These are phyloP conservation scores for Auriscalpium vulgare DNA, from an alignment of 768 basidiomycete genomes.

Conservation along the genomic window DNA sequence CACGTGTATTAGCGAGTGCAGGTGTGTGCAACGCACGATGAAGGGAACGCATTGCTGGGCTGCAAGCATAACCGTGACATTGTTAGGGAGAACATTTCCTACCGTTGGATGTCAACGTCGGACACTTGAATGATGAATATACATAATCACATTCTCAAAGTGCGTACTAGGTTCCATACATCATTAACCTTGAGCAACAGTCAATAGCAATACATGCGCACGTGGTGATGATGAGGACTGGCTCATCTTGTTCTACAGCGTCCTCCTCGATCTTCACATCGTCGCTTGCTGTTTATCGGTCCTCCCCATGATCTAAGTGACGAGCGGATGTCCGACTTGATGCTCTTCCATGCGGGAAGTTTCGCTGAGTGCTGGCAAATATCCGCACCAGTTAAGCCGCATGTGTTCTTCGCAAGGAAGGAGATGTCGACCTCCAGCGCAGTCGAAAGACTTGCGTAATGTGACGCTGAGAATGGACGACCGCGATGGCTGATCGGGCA, in stretches of 20 bases:
- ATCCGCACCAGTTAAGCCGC: conserved; percentile 99
- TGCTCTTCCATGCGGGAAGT: conserved; percentile 90
- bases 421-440: conserved; percentile 71
- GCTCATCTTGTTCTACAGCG: conserved; percentile 73
- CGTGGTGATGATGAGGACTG: conserved; percentile 82
- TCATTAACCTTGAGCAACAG: not conserved
- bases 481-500: conserved; percentile 91
- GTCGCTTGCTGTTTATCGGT: conserved; percentile 66
- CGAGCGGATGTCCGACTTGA: conserved; percentile 87
- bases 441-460: conserved; percentile 89
- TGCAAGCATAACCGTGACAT: no score
- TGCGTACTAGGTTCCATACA: conserved; percentile 79
- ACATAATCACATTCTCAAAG: conserved; percentile 99
- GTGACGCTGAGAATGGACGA: conserved; percentile 85
- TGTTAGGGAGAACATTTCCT: conserved; percentile 99
- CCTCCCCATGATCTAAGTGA: conserved; percentile 68
- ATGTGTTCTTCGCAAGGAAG: conserved; percentile 87
- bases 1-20: no score
- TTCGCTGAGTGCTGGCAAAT: conserved; percentile 98
- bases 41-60: no score
- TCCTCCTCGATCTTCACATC: conserved; percentile 69
- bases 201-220: conserved; percentile 23
- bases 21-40: no score
- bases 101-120: conserved; percentile 92
- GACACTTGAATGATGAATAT: conserved; percentile 93